Evolutionary conservation across 139 green algal species (phyloP).

Genomic region (Trebouxia sp.): DNA sequence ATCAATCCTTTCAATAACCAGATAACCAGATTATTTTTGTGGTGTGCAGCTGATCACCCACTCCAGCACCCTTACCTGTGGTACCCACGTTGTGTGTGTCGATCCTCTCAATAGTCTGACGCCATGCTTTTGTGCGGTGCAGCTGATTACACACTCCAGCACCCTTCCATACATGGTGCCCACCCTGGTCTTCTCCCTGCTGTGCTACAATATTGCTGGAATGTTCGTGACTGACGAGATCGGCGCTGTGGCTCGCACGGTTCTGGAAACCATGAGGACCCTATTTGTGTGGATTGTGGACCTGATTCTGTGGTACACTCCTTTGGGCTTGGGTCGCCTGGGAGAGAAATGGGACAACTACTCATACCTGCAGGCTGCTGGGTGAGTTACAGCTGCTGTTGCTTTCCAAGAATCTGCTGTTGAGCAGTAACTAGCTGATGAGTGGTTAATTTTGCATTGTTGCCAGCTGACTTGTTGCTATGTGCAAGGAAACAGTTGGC

Average conservation of each 20-base stretch:
- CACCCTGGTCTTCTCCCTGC: constrained; percentile 69
- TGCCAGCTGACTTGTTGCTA: not conserved
- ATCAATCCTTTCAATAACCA: too few species aligned
- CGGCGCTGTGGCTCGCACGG: constrained; percentile 70
- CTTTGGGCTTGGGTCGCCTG: constrained; percentile 47
- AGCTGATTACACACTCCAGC: constrained; percentile 58
- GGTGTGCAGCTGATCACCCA: too few species aligned
- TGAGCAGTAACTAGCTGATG: not conserved
- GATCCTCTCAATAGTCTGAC: not conserved
- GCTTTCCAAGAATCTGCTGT: not conserved
- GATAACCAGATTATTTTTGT: too few species aligned
- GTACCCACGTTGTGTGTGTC: too few species aligned
- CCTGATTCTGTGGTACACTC: constrained; percentile 68
- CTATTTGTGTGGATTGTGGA: constrained; percentile 76
- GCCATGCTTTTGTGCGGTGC: not conserved
- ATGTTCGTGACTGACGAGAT: constrained; percentile 74
- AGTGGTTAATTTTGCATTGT: not conserved
- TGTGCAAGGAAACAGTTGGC: too few species aligned
- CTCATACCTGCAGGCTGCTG: constrained; percentile 59
- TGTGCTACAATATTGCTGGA: constrained; percentile 73
- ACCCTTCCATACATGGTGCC: constrained; percentile 57
- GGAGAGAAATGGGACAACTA: constrained; percentile 66
- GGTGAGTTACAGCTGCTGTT: constrained; percentile 31
- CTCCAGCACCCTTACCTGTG: too few species aligned
- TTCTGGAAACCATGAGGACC: constrained; percentile 77